phyloP scores from a whole-genome alignment of 495 filamentous ascomycete genomes.

The Penicillium verhagenii region DNA sequence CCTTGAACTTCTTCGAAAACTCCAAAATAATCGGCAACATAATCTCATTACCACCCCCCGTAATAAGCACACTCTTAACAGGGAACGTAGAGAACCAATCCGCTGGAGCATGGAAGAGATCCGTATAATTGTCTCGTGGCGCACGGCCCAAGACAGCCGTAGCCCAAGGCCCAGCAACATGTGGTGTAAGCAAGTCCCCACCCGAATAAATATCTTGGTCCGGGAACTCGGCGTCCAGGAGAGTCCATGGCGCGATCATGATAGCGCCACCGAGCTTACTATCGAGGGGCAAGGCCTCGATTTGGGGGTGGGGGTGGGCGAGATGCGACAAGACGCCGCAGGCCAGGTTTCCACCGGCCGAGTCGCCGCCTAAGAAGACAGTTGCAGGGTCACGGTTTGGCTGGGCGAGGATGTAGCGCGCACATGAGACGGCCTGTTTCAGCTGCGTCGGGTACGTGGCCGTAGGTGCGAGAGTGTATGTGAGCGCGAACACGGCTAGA shows the following conservation, averaged over 20 bases:
- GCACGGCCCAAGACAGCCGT: slow-evolving; percentile 45
- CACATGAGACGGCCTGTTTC: slow-evolving; percentile 50
- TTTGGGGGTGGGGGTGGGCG: slow-evolving; percentile 56
- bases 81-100: slow-evolving; percentile 53
- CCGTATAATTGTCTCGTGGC: slow-evolving; percentile 54
- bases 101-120: slow-evolving; percentile 47
- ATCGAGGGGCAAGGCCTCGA: slow-evolving; percentile 29
- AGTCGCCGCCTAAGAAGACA: slow-evolving; percentile 61
- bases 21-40: slow-evolving; percentile 57
- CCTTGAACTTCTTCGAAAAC: slow-evolving; percentile 43
- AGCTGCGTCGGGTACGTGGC: slow-evolving; percentile 60
- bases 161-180: slow-evolving; percentile 46
- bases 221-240: slow-evolving; percentile 42
- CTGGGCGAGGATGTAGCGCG: slow-evolving; percentile 51
- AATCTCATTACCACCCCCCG: slow-evolving; percentile 58
- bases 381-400: slow-evolving; percentile 38
- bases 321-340: slow-evolving; percentile 59
- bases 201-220: slow-evolving; percentile 44
- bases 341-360: slow-evolving; percentile 62
- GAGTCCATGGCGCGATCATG: slow-evolving; percentile 59
- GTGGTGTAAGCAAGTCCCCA: slow-evolving; percentile 50
- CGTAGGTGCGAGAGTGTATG: slow-evolving; percentile 60
- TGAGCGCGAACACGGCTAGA: slow-evolving; percentile 50
- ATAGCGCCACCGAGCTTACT: slow-evolving; percentile 45
- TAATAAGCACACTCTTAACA: slow-evolving; percentile 51